A percentile compares a stretch with the other conserved stretches of the same genome.
phyloP scores from a whole-genome alignment of 2,329 filamentous ascomycete species.

The Trichoderma koningiopsis region DNA sequence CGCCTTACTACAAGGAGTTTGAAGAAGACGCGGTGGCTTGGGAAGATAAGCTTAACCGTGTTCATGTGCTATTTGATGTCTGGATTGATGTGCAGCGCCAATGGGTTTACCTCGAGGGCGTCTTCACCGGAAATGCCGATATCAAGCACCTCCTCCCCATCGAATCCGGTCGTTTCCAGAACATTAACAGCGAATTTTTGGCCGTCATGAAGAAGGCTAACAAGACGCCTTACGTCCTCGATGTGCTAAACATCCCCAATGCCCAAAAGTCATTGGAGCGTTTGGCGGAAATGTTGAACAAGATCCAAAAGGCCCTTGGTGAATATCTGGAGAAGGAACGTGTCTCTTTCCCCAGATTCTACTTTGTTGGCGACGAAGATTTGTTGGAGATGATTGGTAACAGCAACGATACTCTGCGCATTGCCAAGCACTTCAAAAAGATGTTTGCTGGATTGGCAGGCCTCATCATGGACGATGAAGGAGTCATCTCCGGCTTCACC shows the following conservation, averaged over 20 bases:
- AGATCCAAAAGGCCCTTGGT: slow-evolving; percentile 97
- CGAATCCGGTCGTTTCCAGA: slow-evolving; percentile 95
- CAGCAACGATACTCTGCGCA: slow-evolving; percentile 93
- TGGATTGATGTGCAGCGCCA: slow-evolving; percentile 99
- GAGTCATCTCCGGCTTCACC: slow-evolving; percentile 85
- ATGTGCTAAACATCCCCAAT: slow-evolving; percentile 92
- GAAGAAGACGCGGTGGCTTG: slow-evolving; percentile 95
- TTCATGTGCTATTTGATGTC: slow-evolving; percentile 96
- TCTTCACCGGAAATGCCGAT: slow-evolving; percentile 97
- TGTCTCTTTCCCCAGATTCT: slow-evolving; percentile 97
- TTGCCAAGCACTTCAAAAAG: slow-evolving; percentile 99
- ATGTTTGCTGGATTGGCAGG: slow-evolving; percentile 98
- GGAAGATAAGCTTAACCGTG: slow-evolving; percentile 97
- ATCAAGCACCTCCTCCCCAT: slow-evolving; percentile 98
- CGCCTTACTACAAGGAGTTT: slow-evolving; percentile 98
- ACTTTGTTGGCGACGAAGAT: slow-evolving; percentile 99
- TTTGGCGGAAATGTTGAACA: slow-evolving; percentile 94
- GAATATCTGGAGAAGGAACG: slow-evolving; percentile 98
- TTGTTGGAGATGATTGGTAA: slow-evolving; percentile 99
- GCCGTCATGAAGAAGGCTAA: slow-evolving; percentile 99
- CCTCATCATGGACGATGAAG: slow-evolving; percentile 86
- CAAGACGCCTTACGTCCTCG: slow-evolving; percentile 91
- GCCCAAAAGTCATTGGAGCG: slow-evolving; percentile 95
- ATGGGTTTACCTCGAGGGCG: slow-evolving; percentile 98
- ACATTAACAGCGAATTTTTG: slow-evolving; percentile 98